Conservation (phyloP, 108 stramenopile genomes). For the Conticribra guillardii region DNA sequence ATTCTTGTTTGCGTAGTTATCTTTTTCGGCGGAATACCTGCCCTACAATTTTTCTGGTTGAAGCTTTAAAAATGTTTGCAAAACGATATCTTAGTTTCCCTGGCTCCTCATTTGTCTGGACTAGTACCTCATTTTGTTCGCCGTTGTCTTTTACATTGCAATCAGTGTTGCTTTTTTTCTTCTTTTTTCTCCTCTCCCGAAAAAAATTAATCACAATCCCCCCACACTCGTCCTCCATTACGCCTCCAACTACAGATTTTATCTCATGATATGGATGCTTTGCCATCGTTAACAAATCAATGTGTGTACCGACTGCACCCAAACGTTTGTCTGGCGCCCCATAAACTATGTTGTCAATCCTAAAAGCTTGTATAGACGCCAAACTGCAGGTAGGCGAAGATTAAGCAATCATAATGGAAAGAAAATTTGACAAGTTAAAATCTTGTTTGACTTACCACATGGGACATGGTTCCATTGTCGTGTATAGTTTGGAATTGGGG, state of each 20-base stretch:
- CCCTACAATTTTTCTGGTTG: no score
- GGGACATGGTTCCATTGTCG: constrained; percentile 89
- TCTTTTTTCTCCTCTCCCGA: constrained; percentile 54
- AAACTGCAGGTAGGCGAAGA: no score
- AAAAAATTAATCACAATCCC: constrained; percentile 76
- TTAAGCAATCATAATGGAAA: no score
- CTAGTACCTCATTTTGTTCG: neutral
- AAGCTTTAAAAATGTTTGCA: no score
- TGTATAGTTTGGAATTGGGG: constrained; percentile 76
- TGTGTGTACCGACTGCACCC: constrained; percentile 77
- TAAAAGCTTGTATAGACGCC: constrained; percentile 85
- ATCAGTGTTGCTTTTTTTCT: constrained; percentile 13
- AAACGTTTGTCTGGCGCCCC: constrained; percentile 82
- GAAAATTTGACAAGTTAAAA: no score
- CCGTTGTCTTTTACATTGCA: neutral
- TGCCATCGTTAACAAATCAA: constrained; percentile 63
- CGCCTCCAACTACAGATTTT: constrained; percentile 64
- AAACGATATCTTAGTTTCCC: no score
- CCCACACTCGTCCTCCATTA: constrained; percentile 63
- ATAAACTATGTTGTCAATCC: constrained; percentile 76
- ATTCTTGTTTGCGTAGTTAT: no score
- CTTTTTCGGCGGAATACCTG: no score
- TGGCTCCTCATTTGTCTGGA: no score
- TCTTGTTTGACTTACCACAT: no score
- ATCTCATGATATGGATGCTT: constrained; percentile 84